Conservation (phyloP, 306 rosid species). For the Abrus precatorius region DNA sequence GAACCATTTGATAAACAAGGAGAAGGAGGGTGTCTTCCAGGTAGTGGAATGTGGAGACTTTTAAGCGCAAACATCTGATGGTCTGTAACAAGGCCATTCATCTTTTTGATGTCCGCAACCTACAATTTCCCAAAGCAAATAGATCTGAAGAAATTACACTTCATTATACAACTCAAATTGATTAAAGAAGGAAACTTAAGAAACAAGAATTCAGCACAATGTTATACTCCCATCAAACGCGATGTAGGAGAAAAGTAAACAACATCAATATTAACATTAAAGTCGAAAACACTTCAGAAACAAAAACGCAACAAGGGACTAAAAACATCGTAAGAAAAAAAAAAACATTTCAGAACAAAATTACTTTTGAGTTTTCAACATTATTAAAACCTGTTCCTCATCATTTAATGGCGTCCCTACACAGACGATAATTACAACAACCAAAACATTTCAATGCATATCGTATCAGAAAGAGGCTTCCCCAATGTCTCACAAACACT, state of each 20-base stretch:
- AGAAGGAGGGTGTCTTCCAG: slow-evolving; percentile 95
- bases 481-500: neutral
- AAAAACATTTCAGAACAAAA: slow-evolving; percentile 16
- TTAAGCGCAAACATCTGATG: slow-evolving; percentile 91
- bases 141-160: slow-evolving; percentile 30
- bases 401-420: neutral
- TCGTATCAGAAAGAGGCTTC: slow-evolving; percentile 8
- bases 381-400: neutral
- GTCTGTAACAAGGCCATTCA: slow-evolving; percentile 90
- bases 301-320: neutral
- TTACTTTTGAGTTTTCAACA: neutral
- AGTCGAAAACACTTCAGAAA: neutral
- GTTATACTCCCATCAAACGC: slow-evolving; percentile 12
- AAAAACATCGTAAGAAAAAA: slow-evolving; percentile 17
- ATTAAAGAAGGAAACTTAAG: neutral
- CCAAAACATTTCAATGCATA: neutral
- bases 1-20: slow-evolving; percentile 72
- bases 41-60: slow-evolving; percentile 84
- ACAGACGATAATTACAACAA: neutral
- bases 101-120: slow-evolving; percentile 82
- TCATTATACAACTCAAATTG: slow-evolving; percentile 4
- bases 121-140: slow-evolving; percentile 45
- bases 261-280: slow-evolving; percentile 16
- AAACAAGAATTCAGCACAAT: slow-evolving; percentile 18
- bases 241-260: neutral